Percentiles rank a stretch among this genome's conserved stretches.
These are phyloP conservation scores for Fusarium heterosporum DNA, from an alignment of 2,329 filamentous ascomycete species.

Conservation along the genomic window DNA sequence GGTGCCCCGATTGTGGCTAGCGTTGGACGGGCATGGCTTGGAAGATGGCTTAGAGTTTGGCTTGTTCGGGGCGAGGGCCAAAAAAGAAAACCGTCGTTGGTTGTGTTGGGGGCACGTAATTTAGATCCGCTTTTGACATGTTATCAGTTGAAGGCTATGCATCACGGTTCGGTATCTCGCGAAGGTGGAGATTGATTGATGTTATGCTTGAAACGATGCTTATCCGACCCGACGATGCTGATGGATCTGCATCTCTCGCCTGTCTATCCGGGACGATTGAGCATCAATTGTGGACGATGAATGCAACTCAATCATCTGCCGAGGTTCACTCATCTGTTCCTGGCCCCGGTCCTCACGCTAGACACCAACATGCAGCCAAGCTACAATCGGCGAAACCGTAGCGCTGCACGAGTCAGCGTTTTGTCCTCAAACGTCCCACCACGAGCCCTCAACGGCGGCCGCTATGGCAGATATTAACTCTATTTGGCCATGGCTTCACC, in stretches of 20 bases:
- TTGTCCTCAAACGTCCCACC: slow-evolving; percentile 1
- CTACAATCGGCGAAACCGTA: slow-evolving; percentile 1
- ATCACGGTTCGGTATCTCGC: neutral
- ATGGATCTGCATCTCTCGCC: slow-evolving; percentile 5
- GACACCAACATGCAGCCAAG: neutral
- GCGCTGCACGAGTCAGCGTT: slow-evolving; percentile 20
- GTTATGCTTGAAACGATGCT: slow-evolving; percentile 24
- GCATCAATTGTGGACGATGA: slow-evolving; percentile 20
- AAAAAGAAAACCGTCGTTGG: neutral
- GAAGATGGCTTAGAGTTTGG: neutral
- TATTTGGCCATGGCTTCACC: neutral
- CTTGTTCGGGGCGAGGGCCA: neutral
- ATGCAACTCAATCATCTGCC: neutral
- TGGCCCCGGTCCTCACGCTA: neutral
- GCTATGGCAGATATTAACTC: neutral
- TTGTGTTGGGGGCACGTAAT: slow-evolving; percentile 9
- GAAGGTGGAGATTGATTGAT: neutral
- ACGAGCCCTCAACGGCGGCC: neutral
- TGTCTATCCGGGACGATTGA: neutral
- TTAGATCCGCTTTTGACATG: slow-evolving; percentile 1
- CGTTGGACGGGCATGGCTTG: neutral
- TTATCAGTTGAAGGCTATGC: neutral
- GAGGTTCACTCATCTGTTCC: slow-evolving; percentile 5
- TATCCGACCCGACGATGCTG: neutral
- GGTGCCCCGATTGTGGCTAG: neutral